These are phyloP conservation scores for Thraustochytrium striatum DNA, from an alignment of 352 stramenopile species.

Conservation along the genomic window DNA sequence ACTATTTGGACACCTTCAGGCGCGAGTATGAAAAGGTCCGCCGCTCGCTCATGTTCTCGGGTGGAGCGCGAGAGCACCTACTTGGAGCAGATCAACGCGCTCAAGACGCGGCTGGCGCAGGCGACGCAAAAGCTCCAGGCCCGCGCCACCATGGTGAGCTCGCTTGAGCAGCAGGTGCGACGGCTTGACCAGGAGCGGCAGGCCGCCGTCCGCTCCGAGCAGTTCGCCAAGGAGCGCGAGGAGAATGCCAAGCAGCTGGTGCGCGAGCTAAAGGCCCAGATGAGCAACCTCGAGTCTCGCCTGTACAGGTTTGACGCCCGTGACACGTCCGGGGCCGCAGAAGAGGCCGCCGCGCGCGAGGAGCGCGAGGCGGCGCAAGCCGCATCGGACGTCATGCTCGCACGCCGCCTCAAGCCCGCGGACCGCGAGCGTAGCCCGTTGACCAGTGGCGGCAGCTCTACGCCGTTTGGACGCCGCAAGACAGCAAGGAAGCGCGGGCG, in stretches of 20 bases:
- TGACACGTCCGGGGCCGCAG: too few relatives aligned
- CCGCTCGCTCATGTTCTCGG: background rate
- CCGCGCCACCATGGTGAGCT: background rate
- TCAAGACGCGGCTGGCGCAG: conserved; percentile 12
- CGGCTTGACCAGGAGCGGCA: conserved; percentile 32
- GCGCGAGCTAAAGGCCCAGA: conserved; percentile 10
- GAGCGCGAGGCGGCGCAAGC: too few relatives aligned
- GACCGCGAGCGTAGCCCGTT: too few relatives aligned
- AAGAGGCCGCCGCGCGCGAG: too few relatives aligned
- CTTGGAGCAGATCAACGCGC: conserved; percentile 16
- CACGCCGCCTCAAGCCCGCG: too few relatives aligned
- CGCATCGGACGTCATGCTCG: too few relatives aligned
- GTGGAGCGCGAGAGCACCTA: conserved; percentile 27
- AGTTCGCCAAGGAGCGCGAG: conserved; percentile 26
- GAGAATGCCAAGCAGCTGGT: conserved; percentile 1
- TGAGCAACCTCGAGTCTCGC: conserved; percentile 20
- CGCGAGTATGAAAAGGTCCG: conserved; percentile 37
- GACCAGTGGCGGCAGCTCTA: too few relatives aligned
- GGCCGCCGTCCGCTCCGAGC: conserved; percentile 25
- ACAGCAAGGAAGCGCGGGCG: too few relatives aligned
- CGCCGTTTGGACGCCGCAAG: too few relatives aligned
- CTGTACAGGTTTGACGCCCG: too few relatives aligned
- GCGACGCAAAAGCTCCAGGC: conserved; percentile 31
- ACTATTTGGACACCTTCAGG: conserved; percentile 3
- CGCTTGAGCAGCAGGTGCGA: conserved; percentile 24